A percentile compares a stretch with the other conserved stretches of the same genome.
These are phyloP conservation scores for Eimeria sp. DNA, from an alignment of 169 alveolate species.

Conservation along the genomic window DNA sequence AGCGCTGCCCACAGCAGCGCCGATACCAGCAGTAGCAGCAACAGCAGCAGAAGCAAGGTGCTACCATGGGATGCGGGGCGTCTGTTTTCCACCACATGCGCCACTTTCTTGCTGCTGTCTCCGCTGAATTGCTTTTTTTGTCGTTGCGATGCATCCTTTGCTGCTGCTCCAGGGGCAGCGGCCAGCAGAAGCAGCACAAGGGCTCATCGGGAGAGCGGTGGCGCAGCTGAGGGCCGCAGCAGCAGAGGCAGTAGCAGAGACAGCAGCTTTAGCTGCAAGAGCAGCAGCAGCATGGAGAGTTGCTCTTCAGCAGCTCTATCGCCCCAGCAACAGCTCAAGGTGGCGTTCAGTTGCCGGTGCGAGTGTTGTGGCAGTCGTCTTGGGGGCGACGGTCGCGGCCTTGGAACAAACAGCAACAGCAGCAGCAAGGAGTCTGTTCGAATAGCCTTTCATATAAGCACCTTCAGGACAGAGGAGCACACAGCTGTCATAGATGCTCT, in stretches of 20 bases:
- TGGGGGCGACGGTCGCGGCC: constrained; percentile 40
- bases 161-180: constrained; percentile 31
- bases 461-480: constrained; percentile 36
- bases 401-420: constrained; percentile 4
- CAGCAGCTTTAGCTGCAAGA: constrained; percentile 34
- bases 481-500: constrained; percentile 63
- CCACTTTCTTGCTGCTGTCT: constrained; percentile 38
- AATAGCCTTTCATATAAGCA: constrained; percentile 24
- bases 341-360: constrained; percentile 51
- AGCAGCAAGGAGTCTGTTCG: constrained; percentile 52
- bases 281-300: constrained; percentile 47
- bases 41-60: constrained; percentile 47
- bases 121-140: constrained; percentile 50
- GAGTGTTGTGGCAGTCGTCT: constrained; percentile 59
- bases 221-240: neutral
- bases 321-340: constrained; percentile 28
- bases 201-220: neutral
- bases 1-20: neutral
- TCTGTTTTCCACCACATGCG: constrained; percentile 24
- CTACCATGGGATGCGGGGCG: constrained; percentile 41
- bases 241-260: constrained; percentile 8
- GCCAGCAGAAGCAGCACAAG: constrained; percentile 18
- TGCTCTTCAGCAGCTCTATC: neutral
- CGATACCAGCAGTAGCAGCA: constrained; percentile 13
- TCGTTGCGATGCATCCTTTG: constrained; percentile 2